A percentile compares a stretch with the other conserved stretches of the same genome.
Conservation (phyloP, 768 basidiomycete species). For the Tricholoma flavovirens region DNA sequence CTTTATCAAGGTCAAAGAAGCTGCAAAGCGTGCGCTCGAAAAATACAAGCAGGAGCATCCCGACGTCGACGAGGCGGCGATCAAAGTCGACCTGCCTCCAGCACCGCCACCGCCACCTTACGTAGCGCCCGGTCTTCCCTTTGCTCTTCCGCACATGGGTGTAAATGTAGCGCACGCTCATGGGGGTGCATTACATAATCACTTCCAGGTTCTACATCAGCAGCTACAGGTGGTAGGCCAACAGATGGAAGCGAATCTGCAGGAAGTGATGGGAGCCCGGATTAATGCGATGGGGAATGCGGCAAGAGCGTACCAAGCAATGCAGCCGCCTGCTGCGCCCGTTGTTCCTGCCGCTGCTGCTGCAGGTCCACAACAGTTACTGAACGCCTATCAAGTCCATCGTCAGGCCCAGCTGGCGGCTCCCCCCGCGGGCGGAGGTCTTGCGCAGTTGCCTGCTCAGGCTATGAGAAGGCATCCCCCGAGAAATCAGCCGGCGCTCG, state of each 20-base stretch:
- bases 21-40: slow-evolving; percentile 58
- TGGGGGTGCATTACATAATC: neutral
- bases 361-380: neutral
- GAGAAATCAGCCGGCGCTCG: neutral
- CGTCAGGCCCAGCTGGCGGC: neutral
- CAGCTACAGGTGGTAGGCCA: neutral
- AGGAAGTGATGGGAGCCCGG: neutral
- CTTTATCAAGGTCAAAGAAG: slow-evolving; percentile 52
- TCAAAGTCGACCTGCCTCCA: slow-evolving; percentile 59
- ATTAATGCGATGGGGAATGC: no score
- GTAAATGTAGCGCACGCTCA: neutral
- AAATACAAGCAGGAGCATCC: slow-evolving; percentile 54
- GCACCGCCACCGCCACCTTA: slow-evolving; percentile 23
- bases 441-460: neutral
- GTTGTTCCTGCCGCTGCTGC: neutral
- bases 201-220: neutral
- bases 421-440: neutral
- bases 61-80: slow-evolving; percentile 50
- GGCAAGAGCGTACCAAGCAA: no score
- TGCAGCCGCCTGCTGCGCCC: neutral
- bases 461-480: neutral
- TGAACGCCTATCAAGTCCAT: neutral
- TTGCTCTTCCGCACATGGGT: neutral
- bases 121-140: neutral
- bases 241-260: neutral